A percentile compares a stretch with the other conserved stretches of the same genome.
phyloP scores from a whole-genome alignment of 768 basidiomycete species.

The Clitopilus hobsonii region DNA sequence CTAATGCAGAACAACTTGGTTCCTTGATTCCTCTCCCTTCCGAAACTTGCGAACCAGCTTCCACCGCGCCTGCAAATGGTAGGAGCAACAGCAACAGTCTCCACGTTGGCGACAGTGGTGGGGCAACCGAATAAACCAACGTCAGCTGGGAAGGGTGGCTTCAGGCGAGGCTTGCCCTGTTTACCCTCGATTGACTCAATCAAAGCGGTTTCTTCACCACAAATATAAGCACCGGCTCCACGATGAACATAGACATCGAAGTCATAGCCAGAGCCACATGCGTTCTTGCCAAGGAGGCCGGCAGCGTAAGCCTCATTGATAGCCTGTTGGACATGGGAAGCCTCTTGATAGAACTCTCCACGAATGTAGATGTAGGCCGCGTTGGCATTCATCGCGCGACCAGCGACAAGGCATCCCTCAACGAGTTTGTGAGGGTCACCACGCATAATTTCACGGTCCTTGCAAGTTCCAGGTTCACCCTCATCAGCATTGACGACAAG shows the following conservation, averaged over 20 bases:
- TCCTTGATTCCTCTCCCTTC: conserved; percentile 87
- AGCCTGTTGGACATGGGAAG: conserved; percentile 89
- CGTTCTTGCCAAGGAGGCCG: conserved; percentile 84
- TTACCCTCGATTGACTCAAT: conserved; percentile 98
- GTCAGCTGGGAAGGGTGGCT: conserved; percentile 98
- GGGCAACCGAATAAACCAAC: conserved; percentile 98
- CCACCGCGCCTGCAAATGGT: conserved; percentile 91
- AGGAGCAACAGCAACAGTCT: conserved; percentile 96
- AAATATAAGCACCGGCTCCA: conserved; percentile 97
- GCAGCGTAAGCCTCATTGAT: conserved; percentile 92
- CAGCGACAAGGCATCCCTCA: conserved; percentile 96
- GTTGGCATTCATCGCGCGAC: conserved; percentile 93
- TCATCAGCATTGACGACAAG: conserved; percentile 98
- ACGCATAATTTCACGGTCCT: conserved; percentile 96
- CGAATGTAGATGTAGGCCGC: conserved; percentile 99
- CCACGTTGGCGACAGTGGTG: conserved; percentile 96
- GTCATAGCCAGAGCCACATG: conserved; percentile 88
- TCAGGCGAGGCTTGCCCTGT: conserved; percentile 95
- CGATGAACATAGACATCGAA: conserved; percentile 99
- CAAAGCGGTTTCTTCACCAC: conserved; percentile 96
- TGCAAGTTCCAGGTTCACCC: conserved; percentile 98
- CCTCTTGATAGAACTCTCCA: conserved; percentile 97
- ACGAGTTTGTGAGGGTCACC: conserved; percentile 98
- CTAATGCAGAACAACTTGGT: conserved; percentile 98
- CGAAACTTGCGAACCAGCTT: conserved; percentile 90